Evolutionary conservation across 78 protist species (phyloP), one percentile per base, ranked within the genome.

Genomic region (Dictyostelium citrinum): DNA sequence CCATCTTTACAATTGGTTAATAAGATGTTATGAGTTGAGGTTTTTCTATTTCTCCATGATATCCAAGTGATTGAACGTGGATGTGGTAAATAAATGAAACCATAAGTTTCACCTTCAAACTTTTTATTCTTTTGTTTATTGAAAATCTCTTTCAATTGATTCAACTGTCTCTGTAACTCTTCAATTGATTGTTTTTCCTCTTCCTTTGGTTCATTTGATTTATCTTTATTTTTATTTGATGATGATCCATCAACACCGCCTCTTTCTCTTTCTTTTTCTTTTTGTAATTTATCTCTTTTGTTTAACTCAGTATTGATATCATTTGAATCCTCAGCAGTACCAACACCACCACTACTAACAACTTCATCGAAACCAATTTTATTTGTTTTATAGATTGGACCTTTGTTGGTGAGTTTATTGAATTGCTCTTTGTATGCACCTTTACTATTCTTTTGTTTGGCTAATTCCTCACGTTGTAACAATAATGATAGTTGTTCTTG

Each of bases 11-110:
- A 88, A n/a, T 88, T 88, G 1, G 93, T 88, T 41, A 88, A 46
- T 11, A 88, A 80, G 5, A 88, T 88, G 22, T 88, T 71, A 3
- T 84, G 91, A 8, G 84, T 31, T 33, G 84, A 29, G 9, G 90
- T 82, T 24, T 49, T 41, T 51, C 92, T 33, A 16, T 55, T 39
- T 74, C 92, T 51, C 92, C 92, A 86, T 2, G 92, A 86, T 11
- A 86, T 77, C 92, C 92, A 86, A 22, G 84, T 75, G n/a, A 86
- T 64, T 16, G 92, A 74, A 20, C 92, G 74, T n/a, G 92, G 92
- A 43, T 86, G 92, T 43, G 92, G 92, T 16, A 86, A 51, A 77
- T 86, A 86, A 14, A 86, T 77, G 64, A 86, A 86, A 7, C 92
- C 92, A 61, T 86, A 86, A 9, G 83, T 75, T 17, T 86, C 92